Percentiles rank a stretch among this genome's conserved stretches.
phyloP scores from a whole-genome alignment of 257 asterid species.

The Thymus mandschuricus region DNA sequence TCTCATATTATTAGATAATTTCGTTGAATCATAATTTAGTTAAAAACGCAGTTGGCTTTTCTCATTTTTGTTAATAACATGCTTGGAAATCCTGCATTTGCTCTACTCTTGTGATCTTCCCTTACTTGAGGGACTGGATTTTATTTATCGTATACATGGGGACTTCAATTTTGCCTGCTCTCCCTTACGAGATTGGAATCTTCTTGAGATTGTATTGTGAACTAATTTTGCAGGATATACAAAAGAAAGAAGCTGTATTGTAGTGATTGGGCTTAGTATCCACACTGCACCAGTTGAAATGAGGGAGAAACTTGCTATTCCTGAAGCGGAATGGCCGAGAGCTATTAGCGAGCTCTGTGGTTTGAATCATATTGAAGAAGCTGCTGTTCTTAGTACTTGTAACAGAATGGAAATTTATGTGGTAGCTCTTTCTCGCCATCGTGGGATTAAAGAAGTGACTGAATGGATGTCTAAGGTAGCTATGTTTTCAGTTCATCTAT shows the following conservation, averaged over 20 bases:
- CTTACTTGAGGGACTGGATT: not conserved
- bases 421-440: conserved; percentile 90
- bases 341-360: conserved; percentile 84
- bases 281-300: conserved; percentile 90
- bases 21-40: not conserved
- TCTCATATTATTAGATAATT: not conserved
- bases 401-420: conserved; percentile 94
- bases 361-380: conserved; percentile 92
- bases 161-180: no score
- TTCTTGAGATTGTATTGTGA: conserved; percentile 13
- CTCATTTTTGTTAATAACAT: not conserved
- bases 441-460: conserved; percentile 95
- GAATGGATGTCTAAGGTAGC: conserved; percentile 97
- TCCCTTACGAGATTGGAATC: not conserved
- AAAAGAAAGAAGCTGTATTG: conserved; percentile 88
- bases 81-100: not conserved
- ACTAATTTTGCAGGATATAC: conserved; percentile 63
- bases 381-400: conserved; percentile 97
- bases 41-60: no score
- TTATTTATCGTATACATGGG: not conserved
- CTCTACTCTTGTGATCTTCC: not conserved
- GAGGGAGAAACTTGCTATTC: conserved; percentile 93
- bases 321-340: conserved; percentile 96
- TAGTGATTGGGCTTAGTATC: conserved; percentile 82
- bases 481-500: conserved; percentile 3